Evolutionary conservation across 2,329 filamentous ascomycete species (phyloP), one percentile per base, ranked within the genome.

Genomic region (Tolypocladium ophioglossoides): DNA sequence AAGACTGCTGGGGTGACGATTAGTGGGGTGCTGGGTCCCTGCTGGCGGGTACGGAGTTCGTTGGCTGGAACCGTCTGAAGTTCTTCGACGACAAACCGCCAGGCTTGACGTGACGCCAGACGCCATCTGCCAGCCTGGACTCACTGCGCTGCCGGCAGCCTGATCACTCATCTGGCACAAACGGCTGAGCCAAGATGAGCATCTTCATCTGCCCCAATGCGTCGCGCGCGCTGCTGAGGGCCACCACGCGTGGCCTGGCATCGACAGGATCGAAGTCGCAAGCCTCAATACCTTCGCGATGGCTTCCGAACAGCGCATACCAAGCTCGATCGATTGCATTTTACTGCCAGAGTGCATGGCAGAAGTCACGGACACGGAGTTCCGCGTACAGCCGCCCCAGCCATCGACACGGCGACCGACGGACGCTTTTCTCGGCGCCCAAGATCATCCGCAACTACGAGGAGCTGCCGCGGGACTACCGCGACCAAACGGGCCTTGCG

Each of bases 401-500:
- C 34, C 38, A 27, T 27, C 57, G 57, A 10, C 61, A 56, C 44
- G 59, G 61, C 24, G 56, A 59, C 30, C 62, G 64, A 54, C 63
- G 70, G 47, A 66, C 63, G n/a, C 60, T 72, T 44, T 72, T 72
- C 59, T 64, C 65, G 41, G 62, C 64, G 51, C 62, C 63, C 39
- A 63, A 61, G 51, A 62, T 77, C 51, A 70, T 81, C 55, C 76
- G 70, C n/a, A 67, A 76, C 57, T 86, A 83, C 63, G 73, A 78
- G 54, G 72, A 83, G 51, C 67, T 86, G n/a, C 83, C 82, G 0
- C 69, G 69, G 24, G 71, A 74, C 54, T 86, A 85, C 63, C 70
- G 72, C 48, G 82, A 85, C 63, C 71, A 73, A 49, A 59, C 64
- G 2, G 83, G 83, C 2, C 72, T 86, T 7, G 66, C 70, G 0